A percentile compares a stretch with the other conserved stretches of the same genome.
Evolutionary conservation across 1,284 basidiomycete genomes (phyloP).

Genomic region (Schizopora paradoxa): DNA sequence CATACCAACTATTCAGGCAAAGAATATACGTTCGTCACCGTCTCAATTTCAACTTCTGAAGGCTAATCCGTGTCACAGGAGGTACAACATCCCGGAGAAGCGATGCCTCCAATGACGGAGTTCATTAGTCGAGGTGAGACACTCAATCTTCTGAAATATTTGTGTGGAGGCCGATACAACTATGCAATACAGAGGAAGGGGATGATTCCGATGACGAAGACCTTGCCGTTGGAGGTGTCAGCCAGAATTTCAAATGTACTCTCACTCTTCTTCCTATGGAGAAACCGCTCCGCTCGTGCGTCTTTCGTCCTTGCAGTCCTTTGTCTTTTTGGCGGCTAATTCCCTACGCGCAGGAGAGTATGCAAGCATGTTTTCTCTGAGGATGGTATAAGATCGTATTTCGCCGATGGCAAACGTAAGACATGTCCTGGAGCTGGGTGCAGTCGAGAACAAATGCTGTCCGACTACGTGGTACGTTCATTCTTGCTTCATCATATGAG

Average conservation of each 20-base stretch:
- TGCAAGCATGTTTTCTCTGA: slow-evolving; percentile 74
- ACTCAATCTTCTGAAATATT: slow-evolving; percentile 8
- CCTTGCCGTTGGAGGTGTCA: slow-evolving; percentile 75
- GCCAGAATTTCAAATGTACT: slow-evolving; percentile 78
- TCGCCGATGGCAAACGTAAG: slow-evolving; percentile 35
- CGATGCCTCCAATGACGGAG: slow-evolving; percentile 74
- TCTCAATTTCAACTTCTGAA: background rate
- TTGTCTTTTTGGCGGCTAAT: slow-evolving; percentile 10
- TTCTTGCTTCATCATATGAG: background rate
- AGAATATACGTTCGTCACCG: slow-evolving; percentile 57
- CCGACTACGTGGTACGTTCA: slow-evolving; percentile 36
- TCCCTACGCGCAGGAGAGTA: slow-evolving; percentile 36
- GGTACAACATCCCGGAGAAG: slow-evolving; percentile 54
- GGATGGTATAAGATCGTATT: slow-evolving; percentile 52
- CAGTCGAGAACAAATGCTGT: slow-evolving; percentile 47
- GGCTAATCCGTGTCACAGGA: slow-evolving; percentile 41
- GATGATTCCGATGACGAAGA: slow-evolving; percentile 72
- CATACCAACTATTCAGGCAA: slow-evolving; percentile 64
- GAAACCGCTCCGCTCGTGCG: slow-evolving; percentile 74
- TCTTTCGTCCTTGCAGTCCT: slow-evolving; percentile 17
- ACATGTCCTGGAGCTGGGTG: slow-evolving; percentile 70
- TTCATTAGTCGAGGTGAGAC: slow-evolving; percentile 64
- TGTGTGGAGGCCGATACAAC: background rate
- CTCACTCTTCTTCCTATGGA: slow-evolving; percentile 58
- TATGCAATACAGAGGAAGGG: slow-evolving; percentile 52